Evolutionary conservation across 768 basidiomycete genomes (phyloP), one percentile per base, ranked within the genome.

Genomic region (Termitomyces heimii): DNA sequence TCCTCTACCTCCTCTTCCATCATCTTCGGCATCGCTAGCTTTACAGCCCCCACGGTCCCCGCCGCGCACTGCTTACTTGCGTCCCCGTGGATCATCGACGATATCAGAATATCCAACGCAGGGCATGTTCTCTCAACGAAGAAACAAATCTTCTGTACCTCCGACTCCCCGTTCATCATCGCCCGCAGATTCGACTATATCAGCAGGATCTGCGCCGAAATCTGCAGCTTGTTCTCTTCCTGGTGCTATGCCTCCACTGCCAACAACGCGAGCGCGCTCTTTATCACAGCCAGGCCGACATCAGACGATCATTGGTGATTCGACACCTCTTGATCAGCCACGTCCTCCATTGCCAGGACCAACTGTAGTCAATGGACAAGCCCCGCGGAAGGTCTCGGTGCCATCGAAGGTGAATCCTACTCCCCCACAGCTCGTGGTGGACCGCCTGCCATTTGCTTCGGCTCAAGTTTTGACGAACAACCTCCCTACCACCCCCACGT

Each of bases 241-340:
- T 29, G 68, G 74, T 34, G 74, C 64, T 58, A 73, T 75, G 35
- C 66, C 70, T 54, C 64, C 57, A 40, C 66, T 69, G 28, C 68
- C 76, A 1, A 67, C 66, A 31, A 75, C 76, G 22, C 81, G 91
- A 57, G 78, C 66, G 56, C 81, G 91, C 47, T 88, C 91, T 35
- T 82, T 81, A 13, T 92, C 91, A 39, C 91, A 92, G 61, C 89
- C 91, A 43, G 86, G 84, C 28, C 80, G 88, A 56, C 75, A 88
- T 55, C 87, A 88, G 26, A 82, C 86, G 14, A 59, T 83, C 31
- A 68, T 76, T 35, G 76, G 79, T 60, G 78, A 81, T 49, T 74
- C 79, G 47, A 73, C 75, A 60, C 83, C 80, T 42, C 74, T 73
- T 53, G 85, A 82, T 62, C 76, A 75, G 40, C 76, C 46, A 34